These are phyloP conservation scores for Myxozyma kluyveri DNA, from an alignment of 805 yeast genomes.

Conservation along the genomic window DNA sequence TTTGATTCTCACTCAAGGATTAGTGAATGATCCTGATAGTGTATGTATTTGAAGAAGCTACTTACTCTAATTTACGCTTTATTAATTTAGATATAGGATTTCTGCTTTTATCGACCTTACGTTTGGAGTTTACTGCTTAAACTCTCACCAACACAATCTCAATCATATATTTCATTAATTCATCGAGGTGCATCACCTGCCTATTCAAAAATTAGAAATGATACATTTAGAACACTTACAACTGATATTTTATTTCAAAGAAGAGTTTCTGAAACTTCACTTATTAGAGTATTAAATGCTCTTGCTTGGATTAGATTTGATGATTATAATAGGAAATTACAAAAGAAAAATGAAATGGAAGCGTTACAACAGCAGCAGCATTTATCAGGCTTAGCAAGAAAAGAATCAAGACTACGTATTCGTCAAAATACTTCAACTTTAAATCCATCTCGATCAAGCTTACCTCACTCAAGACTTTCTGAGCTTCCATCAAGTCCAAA, in stretches of 20 bases:
- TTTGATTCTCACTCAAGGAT: constrained; percentile 24
- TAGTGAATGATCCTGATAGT: constrained; percentile 19
- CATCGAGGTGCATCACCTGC: constrained; percentile 57
- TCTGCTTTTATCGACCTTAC: constrained; percentile 66
- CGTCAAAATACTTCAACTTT: not conserved
- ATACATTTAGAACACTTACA: constrained; percentile 79
- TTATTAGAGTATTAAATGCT: constrained; percentile 69
- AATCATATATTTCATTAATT: constrained; percentile 54
- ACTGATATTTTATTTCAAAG: constrained; percentile 64
- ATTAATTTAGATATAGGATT: constrained; percentile 35
- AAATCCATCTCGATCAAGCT: no score
- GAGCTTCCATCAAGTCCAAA: not conserved
- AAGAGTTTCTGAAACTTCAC: constrained; percentile 65
- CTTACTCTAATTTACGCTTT: not conserved
- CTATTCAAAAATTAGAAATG: constrained; percentile 72
- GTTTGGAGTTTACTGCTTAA: constrained; percentile 79
- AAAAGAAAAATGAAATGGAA: not conserved
- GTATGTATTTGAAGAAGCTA: constrained; percentile 2
- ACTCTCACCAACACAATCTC: constrained; percentile 56
- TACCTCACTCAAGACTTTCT: not conserved
- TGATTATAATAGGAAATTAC: constrained; percentile 23
- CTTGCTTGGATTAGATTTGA: constrained; percentile 48
- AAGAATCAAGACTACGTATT: constrained; percentile 4
- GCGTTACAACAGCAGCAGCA: not conserved
- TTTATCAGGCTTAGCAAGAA: not conserved